Conservation (phyloP, 2,329 filamentous ascomycete genomes). For the Dactylellina drechsleri region DNA sequence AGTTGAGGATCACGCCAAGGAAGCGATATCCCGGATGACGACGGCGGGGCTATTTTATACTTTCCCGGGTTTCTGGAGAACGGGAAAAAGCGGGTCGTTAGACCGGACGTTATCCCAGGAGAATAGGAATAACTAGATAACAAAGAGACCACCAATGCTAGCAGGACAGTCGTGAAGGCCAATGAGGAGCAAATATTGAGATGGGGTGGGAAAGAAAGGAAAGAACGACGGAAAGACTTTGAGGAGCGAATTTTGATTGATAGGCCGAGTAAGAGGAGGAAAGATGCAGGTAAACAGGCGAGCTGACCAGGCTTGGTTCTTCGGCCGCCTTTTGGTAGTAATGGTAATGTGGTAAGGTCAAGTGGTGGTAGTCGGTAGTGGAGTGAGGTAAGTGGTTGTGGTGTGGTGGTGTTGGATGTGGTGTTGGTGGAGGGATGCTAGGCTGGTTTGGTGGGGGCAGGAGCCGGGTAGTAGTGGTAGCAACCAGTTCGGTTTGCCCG, state of each 20-base stretch:
- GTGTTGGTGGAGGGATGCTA: too few relatives aligned
- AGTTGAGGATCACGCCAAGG: conserved; percentile 52
- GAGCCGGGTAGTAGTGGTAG: too few relatives aligned
- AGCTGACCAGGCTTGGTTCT: conserved; percentile 2
- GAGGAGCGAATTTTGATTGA: conserved; percentile 53
- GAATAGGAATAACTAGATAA: conserved; percentile 25
- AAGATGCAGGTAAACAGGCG: neutral
- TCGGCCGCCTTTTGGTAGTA: neutral
- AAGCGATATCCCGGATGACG: conserved; percentile 37
- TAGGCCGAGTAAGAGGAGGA: neutral
- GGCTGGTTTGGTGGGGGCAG: too few relatives aligned
- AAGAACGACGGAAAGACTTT: conserved; percentile 51
- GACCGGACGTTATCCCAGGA: conserved; percentile 26
- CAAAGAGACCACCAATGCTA: conserved; percentile 40
- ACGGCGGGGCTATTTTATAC: conserved; percentile 38
- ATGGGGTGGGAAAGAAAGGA: conserved; percentile 35
- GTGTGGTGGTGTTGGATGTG: too few relatives aligned
- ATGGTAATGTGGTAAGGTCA: too few relatives aligned
- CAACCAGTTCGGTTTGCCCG: too few relatives aligned
- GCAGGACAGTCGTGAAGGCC: conserved; percentile 17
- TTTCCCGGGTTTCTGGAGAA: conserved; percentile 41
- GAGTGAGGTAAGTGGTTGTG: neutral
- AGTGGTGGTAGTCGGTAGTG: neutral
- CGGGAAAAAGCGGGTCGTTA: conserved; percentile 37
- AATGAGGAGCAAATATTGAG: conserved; percentile 21